phyloP scores from a whole-genome alignment of 2,329 filamentous ascomycete genomes.

The Aspergillus awamori region DNA sequence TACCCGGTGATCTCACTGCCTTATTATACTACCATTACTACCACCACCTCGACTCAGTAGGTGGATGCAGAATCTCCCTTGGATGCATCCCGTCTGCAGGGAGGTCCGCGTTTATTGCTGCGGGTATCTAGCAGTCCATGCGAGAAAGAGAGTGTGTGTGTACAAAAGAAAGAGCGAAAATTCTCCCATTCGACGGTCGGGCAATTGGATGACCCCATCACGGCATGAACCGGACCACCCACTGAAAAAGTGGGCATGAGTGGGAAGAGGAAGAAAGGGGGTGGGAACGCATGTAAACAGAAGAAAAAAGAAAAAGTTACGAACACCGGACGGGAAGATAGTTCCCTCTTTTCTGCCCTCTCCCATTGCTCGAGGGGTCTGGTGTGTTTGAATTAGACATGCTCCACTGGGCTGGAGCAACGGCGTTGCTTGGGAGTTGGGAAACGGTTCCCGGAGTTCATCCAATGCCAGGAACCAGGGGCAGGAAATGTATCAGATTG shows the following conservation, averaged over 20 bases:
- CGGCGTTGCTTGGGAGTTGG: slow-evolving; percentile 24
- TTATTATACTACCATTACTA: neutral
- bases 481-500: neutral
- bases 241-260: slow-evolving; percentile 10
- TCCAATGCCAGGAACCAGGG: slow-evolving; percentile 1
- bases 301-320: slow-evolving; percentile 4
- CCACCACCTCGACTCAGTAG: neutral
- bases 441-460: slow-evolving; percentile 13
- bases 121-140: neutral
- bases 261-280: neutral
- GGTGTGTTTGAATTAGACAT: slow-evolving; percentile 39
- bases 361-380: slow-evolving; percentile 16
- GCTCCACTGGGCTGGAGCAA: slow-evolving; percentile 30
- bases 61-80: too few relatives aligned
- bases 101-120: slow-evolving; percentile 15
- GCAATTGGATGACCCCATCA: slow-evolving; percentile 7
- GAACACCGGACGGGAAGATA: slow-evolving; percentile 19
- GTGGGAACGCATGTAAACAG: neutral
- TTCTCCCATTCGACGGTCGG: slow-evolving; percentile 20
- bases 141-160: neutral
- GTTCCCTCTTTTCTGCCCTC: slow-evolving; percentile 15
- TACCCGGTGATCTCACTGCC: too few relatives aligned
- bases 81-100: slow-evolving; percentile 9
- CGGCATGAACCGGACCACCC: slow-evolving; percentile 7
- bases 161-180: slow-evolving; percentile 2